These are phyloP conservation scores for Verticillium longisporum DNA, from an alignment of 2,329 filamentous ascomycete species.

Conservation along the genomic window DNA sequence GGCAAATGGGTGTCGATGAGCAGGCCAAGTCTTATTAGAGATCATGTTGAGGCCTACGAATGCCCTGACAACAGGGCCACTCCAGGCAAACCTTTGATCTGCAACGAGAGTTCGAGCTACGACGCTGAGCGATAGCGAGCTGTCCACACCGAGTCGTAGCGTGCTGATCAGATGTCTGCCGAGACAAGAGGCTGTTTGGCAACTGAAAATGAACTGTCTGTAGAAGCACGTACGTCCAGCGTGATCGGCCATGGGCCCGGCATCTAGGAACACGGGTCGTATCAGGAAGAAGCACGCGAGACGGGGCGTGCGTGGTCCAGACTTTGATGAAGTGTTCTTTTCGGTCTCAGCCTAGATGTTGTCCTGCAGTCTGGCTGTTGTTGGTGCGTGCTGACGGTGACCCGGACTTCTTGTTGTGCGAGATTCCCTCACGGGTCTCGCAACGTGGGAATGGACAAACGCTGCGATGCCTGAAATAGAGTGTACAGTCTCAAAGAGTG, in stretches of 20 bases:
- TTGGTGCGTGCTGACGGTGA: not conserved
- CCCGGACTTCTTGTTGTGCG: not conserved
- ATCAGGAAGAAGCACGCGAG: not conserved
- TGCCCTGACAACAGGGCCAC: not conserved
- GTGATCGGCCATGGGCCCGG: not conserved
- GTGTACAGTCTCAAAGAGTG: too few relatives aligned
- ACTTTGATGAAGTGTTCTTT: not conserved
- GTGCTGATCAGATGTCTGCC: not conserved
- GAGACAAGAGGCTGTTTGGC: not conserved
- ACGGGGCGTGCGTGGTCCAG: not conserved
- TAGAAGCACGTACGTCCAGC: not conserved
- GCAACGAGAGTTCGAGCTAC: not conserved
- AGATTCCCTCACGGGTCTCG: too few relatives aligned
- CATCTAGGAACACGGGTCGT: not conserved
- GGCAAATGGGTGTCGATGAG: too few relatives aligned
- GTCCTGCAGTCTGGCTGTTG: not conserved
- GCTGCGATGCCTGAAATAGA: too few relatives aligned
- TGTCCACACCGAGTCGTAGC: not conserved
- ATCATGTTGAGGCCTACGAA: not conserved
- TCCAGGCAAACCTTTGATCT: not conserved
- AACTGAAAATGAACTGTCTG: not conserved
- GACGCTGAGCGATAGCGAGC: not conserved
- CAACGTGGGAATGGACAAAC: too few relatives aligned
- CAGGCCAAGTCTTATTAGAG: too few relatives aligned
- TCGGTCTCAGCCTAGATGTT: not conserved